Evolutionary conservation across 106 monocot species (phyloP).

Genomic region (Apostasia shenzhenica): DNA sequence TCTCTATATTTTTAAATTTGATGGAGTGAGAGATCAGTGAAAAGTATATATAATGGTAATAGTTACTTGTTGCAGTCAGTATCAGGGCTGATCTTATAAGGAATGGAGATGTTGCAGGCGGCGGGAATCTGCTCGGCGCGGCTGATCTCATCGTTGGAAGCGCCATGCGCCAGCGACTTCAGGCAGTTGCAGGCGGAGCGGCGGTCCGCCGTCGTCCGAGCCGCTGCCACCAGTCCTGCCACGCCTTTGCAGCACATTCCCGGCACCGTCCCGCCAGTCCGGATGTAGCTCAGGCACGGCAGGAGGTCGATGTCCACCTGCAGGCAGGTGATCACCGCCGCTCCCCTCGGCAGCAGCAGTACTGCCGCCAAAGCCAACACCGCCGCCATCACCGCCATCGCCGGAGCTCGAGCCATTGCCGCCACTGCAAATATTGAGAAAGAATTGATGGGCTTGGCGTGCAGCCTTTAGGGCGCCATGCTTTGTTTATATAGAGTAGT

Average conservation of each 20-base stretch:
- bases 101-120: slow-evolving; percentile 15
- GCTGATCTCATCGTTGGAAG: slow-evolving; percentile 1
- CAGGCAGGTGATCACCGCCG: slow-evolving; percentile 7
- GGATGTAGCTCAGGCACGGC: slow-evolving; percentile 19
- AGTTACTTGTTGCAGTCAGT: slow-evolving; percentile 23
- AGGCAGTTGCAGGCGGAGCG: slow-evolving; percentile 23
- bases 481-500: too few relatives aligned
- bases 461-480: too few relatives aligned
- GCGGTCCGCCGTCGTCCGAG: slow-evolving; percentile 13
- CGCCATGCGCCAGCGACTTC: slow-evolving; percentile 18
- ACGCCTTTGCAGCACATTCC: slow-evolving; percentile 16
- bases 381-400: too few relatives aligned
- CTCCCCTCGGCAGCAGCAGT: too few relatives aligned
- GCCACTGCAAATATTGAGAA: too few relatives aligned
- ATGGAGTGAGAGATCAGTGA: not conserved
- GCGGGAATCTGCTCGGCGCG: slow-evolving; percentile 13
- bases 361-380: too few relatives aligned
- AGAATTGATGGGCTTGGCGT: too few relatives aligned
- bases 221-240: slow-evolving; percentile 9
- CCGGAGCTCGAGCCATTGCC: too few relatives aligned
- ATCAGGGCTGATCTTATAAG: slow-evolving; percentile 23
- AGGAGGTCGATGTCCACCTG: slow-evolving; percentile 13
- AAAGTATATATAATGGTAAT: not conserved
- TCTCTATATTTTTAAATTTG: too few relatives aligned
- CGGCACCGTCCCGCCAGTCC: slow-evolving; percentile 2